Percentiles rank a stretch among this genome's conserved stretches.
These are phyloP conservation scores for Cephalotrichum gorgonifer DNA, from an alignment of 2,329 filamentous ascomycete species.

Conservation along the genomic window DNA sequence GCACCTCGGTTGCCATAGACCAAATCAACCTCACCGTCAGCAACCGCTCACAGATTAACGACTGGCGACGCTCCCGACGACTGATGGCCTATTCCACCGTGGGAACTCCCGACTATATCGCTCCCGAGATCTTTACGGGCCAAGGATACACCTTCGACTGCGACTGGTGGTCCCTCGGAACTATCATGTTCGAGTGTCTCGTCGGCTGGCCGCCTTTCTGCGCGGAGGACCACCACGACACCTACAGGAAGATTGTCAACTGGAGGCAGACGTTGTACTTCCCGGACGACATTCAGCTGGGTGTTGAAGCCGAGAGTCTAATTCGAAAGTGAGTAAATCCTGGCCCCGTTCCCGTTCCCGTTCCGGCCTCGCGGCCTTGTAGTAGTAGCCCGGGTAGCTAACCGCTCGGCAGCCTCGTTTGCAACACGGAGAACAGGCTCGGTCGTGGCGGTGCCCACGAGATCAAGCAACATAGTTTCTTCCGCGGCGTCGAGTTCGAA, in stretches of 20 bases:
- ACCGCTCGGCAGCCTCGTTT: slow-evolving; percentile 61
- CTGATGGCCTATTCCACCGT: slow-evolving; percentile 98
- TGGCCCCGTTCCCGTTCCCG: too few species aligned
- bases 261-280: slow-evolving; percentile 95
- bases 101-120: slow-evolving; percentile 96
- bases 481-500: slow-evolving; percentile 93
- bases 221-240: slow-evolving; percentile 93
- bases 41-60: slow-evolving; percentile 96
- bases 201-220: slow-evolving; percentile 99
- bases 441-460: slow-evolving; percentile 80
- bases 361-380: neutral
- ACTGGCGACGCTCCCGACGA: slow-evolving; percentile 91
- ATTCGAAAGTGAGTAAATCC: slow-evolving; percentile 64
- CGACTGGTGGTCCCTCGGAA: slow-evolving; percentile 98
- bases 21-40: slow-evolving; percentile 97
- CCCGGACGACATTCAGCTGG: slow-evolving; percentile 86
- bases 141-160: slow-evolving; percentile 95
- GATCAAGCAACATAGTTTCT: slow-evolving; percentile 91
- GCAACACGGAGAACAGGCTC: slow-evolving; percentile 85
- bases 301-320: slow-evolving; percentile 80
- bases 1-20: slow-evolving; percentile 90
- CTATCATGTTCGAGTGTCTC: slow-evolving; percentile 99
- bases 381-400: neutral
- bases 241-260: slow-evolving; percentile 98
- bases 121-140: slow-evolving; percentile 94